Percentiles rank a stretch among this genome's conserved stretches.
Conservation (phyloP, 2,329 filamentous ascomycete genomes). For the Colletotrichum coccodes region DNA sequence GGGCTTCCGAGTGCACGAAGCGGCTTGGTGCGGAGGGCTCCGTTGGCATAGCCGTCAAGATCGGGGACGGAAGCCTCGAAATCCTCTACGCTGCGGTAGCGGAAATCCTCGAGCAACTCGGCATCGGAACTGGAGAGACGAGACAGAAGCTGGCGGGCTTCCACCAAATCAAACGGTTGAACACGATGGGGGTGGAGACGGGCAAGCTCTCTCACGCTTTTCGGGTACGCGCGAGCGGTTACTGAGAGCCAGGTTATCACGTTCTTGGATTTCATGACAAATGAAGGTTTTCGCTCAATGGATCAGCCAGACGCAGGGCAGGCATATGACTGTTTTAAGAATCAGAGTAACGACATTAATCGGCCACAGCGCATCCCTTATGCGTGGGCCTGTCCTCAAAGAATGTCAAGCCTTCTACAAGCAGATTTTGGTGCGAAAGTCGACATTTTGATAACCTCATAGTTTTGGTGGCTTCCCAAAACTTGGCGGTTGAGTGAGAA, state of each 20-base stretch:
- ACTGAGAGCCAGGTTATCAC: neutral
- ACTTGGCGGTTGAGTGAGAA: too few species aligned
- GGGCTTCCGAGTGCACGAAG: conserved; percentile 48
- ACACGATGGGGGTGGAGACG: conserved; percentile 50
- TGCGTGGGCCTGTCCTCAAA: too few species aligned
- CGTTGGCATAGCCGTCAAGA: conserved; percentile 57
- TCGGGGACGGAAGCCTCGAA: conserved; percentile 57
- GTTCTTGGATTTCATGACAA: neutral
- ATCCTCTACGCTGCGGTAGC: conserved; percentile 54
- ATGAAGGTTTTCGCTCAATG: too few species aligned
- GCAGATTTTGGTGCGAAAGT: too few species aligned
- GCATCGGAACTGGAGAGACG: conserved; percentile 46
- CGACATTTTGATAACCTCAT: too few species aligned
- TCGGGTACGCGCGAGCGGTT: neutral
- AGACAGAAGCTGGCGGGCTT: conserved; percentile 43
- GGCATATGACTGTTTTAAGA: too few species aligned
- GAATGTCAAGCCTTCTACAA: too few species aligned
- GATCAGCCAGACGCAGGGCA: too few species aligned
- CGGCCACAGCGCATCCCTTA: too few species aligned
- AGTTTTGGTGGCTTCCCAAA: too few species aligned
- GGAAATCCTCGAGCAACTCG: conserved; percentile 55
- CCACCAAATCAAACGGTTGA: conserved; percentile 45
- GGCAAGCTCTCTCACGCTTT: conserved; percentile 38
- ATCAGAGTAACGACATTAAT: too few species aligned
- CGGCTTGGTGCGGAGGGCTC: conserved; percentile 47